These are phyloP conservation scores for Leucoagaricus sp. DNA, from an alignment of 1,284 basidiomycete species.

Conservation along the genomic window DNA sequence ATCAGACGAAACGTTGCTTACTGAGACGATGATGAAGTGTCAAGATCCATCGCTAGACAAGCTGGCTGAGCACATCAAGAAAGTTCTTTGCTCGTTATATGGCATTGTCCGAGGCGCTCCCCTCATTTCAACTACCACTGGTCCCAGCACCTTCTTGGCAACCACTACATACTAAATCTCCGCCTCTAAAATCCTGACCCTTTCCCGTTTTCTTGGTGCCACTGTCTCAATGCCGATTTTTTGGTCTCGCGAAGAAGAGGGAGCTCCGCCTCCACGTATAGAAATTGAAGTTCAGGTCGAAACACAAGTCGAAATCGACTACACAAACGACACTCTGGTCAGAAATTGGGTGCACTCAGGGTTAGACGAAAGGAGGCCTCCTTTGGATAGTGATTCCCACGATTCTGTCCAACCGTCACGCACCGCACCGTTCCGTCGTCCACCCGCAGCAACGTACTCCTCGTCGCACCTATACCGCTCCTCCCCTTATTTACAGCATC, in stretches of 20 bases:
- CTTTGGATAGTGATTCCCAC: slow-evolving; percentile 28
- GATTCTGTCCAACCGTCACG: slow-evolving; percentile 17
- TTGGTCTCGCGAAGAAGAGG: not conserved
- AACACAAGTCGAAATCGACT: slow-evolving; percentile 26
- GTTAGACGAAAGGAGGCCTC: not conserved
- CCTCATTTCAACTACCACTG: not conserved
- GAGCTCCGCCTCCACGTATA: not conserved
- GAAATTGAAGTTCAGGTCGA: slow-evolving; percentile 29
- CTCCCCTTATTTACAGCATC: slow-evolving; percentile 17
- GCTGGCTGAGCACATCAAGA: not conserved
- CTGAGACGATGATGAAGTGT: not conserved
- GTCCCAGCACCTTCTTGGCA: not conserved
- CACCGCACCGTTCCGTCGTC: slow-evolving; percentile 18
- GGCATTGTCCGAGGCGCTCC: not conserved
- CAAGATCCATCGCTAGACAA: no score
- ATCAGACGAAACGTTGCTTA: not conserved
- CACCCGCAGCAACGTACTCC: not conserved
- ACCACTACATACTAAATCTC: not conserved
- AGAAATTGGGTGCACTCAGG: not conserved
- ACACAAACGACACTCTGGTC: not conserved
- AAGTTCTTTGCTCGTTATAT: not conserved
- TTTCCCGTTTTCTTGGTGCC: not conserved
- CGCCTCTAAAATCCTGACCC: not conserved
- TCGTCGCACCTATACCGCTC: slow-evolving; percentile 18
- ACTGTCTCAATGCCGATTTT: not conserved